Evolutionary conservation across 805 yeast genomes (phyloP), one percentile per base, ranked within the genome.

Genomic region (Candida nanaspora): DNA sequence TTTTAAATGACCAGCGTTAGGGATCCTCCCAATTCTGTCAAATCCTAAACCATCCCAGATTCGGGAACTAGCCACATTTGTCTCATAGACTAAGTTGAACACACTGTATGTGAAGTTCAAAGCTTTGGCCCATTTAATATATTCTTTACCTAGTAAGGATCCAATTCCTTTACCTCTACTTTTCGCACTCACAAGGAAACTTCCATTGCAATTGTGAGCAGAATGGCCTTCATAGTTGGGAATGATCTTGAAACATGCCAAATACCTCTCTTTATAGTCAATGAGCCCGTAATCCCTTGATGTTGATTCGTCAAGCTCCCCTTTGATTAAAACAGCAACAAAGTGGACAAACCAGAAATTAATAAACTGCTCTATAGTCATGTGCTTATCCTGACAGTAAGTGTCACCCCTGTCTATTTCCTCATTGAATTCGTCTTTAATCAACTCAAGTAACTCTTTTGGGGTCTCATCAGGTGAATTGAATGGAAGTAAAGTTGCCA

Each of bases 21-120:
- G 80, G 13, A 89, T 68, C 14, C 68, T 63, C 0, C 97, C 97
- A 30, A 86, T 79, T 38, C 87, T 65, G 13, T 83, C 82, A 50
- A 88, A 89, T 2, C 95, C 94, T 21, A 89, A 68, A 1, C 66
- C 50, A 38, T 88, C 96, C 97, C 98, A 89, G 40, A 85, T 82
- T 51, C 65, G 71, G 51, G 69, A 57, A 51, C 95, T 84, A 3
- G 88, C 96, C 3, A 63, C 65, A 55, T 89, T 89, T 2, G 88
- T 80, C 38, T 70, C 93, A 55, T 82, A 89, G 0, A 89, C 98
- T 38, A 89, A 68, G 59, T 89, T 89, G 69, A 85, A 89, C 13
- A 89, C 91, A 6, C 91, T 81, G 53, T 86, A 86, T 6, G 71
- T 76, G 61, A 82, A 89, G 0, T 96, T 96, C 26, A 89, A 62